Base-by-base conservation (phyloP, 345 rosid species). In the Psidium friedrichsthalianum region DNA sequence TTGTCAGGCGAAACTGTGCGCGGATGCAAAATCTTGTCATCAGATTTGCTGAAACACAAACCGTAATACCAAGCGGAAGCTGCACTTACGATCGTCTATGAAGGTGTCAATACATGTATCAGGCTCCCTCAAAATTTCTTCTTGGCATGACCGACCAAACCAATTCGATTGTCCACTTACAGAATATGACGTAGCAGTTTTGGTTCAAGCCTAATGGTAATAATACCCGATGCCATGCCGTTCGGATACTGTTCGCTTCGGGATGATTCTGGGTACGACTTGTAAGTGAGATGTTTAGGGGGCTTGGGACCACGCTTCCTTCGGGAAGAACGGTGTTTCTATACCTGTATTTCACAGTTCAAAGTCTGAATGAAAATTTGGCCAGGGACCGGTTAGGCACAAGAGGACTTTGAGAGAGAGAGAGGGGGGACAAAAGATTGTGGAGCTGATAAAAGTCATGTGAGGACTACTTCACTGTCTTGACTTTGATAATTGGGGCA, bases 401-500 rank as follows among this genome's bases (percentile, higher is more conserved):
- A 32, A 53, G 69, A 58, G 44, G 84, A 61, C 81, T 52, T 36
- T 36, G 47, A 69, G 24, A 36, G 36, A 59, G 10, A 59, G 74
- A 58, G 82, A 78, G 64, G 58, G 88, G 87, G 83, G 88, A 84
- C 91, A 91, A 58, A 58, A 53, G 85, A 64, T 87, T 83, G 89
- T 91, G 92, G 89, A 84, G 84, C 78, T 87, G 57, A 52, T 83
- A 69, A 55, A 52, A 59, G 82, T 80, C 87, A 78, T 86, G 86
- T 89, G 88, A 86, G 82, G 80, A 36, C 80, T 69, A 59, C 44
- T 24, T 83, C 87, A 59, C 40, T 56, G 59, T 58, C 74, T 82
- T 49, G 81, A 51, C 81, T 69, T 69, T 69, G 80, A 69, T 69
- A 36, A 36, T 69, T 69, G 80, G 47, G 47, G 25, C 80, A 69